phyloP scores from a whole-genome alignment of 495 filamentous ascomycete genomes.

The Hypoxylon cercidicola region DNA sequence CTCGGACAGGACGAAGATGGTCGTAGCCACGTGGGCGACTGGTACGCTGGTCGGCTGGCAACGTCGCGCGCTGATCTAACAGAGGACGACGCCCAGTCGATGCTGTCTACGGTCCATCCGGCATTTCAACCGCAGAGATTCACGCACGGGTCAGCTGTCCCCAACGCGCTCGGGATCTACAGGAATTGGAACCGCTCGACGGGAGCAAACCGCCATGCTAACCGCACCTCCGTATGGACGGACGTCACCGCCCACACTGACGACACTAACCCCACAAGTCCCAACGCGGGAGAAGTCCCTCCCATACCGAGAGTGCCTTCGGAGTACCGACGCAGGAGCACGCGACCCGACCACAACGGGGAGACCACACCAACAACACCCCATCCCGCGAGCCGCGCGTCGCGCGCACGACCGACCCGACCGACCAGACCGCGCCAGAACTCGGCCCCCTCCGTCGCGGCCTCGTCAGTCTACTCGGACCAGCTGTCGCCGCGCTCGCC shows the following conservation, averaged over 20 bases:
- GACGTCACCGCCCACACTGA: constrained; percentile 34
- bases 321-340: constrained; percentile 15
- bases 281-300: constrained; percentile 6
- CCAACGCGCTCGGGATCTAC: constrained; percentile 28
- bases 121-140: constrained; percentile 35
- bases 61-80: constrained; percentile 1
- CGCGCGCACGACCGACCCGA: too few relatives aligned
- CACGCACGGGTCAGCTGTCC: constrained; percentile 33
- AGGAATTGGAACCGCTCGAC: constrained; percentile 9
- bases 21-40: constrained; percentile 32
- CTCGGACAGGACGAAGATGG: constrained; percentile 28
- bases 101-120: constrained; percentile 42
- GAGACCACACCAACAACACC: not conserved
- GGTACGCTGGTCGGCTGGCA: constrained; percentile 34
- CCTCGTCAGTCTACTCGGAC: constrained; percentile 14
- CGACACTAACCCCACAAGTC: not conserved
- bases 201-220: too few relatives aligned
- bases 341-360: not conserved
- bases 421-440: not conserved
- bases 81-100: constrained; percentile 31
- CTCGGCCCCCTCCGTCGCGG: not conserved
- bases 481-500: not conserved
- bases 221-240: constrained; percentile 25
- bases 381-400: too few relatives aligned
- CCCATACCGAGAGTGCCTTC: constrained; percentile 35